These are phyloP conservation scores for Xylariales sp. DNA, from an alignment of 2,329 filamentous ascomycete species.

Conservation along the genomic window DNA sequence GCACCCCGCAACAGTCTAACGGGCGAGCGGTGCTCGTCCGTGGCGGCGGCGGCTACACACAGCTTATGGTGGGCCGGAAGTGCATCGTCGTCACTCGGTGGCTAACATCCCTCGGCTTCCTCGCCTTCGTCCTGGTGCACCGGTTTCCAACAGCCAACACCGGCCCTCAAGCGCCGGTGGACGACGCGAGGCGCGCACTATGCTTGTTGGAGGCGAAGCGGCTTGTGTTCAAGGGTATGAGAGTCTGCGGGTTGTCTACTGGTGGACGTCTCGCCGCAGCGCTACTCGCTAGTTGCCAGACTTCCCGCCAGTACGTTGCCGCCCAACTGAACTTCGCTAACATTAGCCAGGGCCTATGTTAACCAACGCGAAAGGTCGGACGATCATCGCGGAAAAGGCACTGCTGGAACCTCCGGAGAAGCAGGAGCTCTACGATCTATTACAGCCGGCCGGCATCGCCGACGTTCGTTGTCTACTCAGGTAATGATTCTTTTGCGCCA, in stretches of 20 bases:
- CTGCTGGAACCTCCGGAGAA: conserved; percentile 18
- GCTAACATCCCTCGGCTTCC: conserved; percentile 17
- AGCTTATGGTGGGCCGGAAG: conserved; percentile 19
- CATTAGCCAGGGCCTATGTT: conserved; percentile 21
- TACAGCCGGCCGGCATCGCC: conserved; percentile 17
- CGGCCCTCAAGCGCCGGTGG: conserved; percentile 14
- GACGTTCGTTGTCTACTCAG: conserved; percentile 17
- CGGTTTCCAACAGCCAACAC: conserved; percentile 16
- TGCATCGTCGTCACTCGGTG: conserved; percentile 17
- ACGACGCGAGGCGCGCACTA: conserved; percentile 17
- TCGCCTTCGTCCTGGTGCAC: conserved; percentile 18
- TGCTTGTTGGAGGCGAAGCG: conserved; percentile 10
- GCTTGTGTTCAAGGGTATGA: conserved; percentile 2
- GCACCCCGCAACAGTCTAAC: conserved; percentile 15
- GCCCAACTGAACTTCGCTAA: conserved; percentile 13
- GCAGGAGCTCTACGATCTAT: conserved; percentile 17
- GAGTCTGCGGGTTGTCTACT: conserved; percentile 17
- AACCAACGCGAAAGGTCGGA: conserved; percentile 17
- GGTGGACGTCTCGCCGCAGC: conserved; percentile 18
- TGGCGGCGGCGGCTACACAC: conserved; percentile 18
- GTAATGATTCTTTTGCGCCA: conserved; percentile 15
- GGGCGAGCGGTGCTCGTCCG: conserved; percentile 17
- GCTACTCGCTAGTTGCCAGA: conserved; percentile 15
- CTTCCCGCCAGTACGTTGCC: conserved; percentile 12
- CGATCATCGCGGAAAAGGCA: conserved; percentile 15